A percentile compares a stretch with the other conserved stretches of the same genome.
phyloP scores from a whole-genome alignment of 176 grass and related monocot species.

The Puccinellia tenuiflora region DNA sequence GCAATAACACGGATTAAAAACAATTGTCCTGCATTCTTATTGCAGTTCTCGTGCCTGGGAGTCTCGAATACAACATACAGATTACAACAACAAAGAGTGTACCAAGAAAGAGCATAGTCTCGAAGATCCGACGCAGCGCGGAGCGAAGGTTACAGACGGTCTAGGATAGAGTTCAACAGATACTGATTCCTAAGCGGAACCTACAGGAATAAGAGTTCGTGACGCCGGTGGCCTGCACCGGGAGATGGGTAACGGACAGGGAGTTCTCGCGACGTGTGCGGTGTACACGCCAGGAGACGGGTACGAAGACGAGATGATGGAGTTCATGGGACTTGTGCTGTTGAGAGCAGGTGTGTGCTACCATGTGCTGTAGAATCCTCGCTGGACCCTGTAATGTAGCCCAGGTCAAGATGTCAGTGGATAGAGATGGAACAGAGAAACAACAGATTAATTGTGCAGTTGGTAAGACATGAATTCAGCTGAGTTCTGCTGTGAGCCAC shows the following conservation, averaged over 20 bases:
- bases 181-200: conserved; percentile 56
- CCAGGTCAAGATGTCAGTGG: conserved; percentile 1
- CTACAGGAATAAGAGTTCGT: conserved; percentile 41
- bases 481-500: not conserved
- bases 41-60: conserved; percentile 27
- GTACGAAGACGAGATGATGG: not conserved
- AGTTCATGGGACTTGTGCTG: not conserved
- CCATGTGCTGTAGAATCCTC: conserved; percentile 19
- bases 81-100: conserved; percentile 9
- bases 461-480: not conserved
- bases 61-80: conserved; percentile 27
- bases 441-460: not conserved
- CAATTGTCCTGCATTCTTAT: conserved; percentile 36
- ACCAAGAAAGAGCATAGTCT: conserved; percentile 27
- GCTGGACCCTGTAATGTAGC: conserved; percentile 20
- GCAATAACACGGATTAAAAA: not conserved
- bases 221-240: conserved; percentile 24
- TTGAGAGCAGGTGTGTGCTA: conserved; percentile 11
- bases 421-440: not conserved
- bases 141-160: conserved; percentile 1
- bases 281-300: conserved; percentile 15
- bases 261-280: conserved; percentile 29
- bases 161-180: conserved; percentile 39
- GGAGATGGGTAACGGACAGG: not conserved
- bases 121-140: not conserved